Evolutionary conservation across 257 asterid species (phyloP).

Genomic region (Cynanchum wilfordii): DNA sequence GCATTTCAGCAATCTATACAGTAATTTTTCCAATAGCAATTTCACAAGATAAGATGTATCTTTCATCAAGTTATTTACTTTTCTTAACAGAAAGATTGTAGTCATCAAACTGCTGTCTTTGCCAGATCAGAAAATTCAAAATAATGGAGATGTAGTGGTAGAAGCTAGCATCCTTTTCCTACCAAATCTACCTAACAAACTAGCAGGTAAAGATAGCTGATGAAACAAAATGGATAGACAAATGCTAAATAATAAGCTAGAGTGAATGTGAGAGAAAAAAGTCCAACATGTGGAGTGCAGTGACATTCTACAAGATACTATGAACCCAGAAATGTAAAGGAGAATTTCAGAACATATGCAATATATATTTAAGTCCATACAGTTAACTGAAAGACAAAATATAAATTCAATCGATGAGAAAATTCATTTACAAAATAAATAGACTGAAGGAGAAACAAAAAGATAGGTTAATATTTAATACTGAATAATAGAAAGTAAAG

Average conservation of each 20-base stretch:
- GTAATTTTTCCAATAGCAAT: neutral
- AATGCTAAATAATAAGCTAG: no score
- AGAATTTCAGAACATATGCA: neutral
- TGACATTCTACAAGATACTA: neutral
- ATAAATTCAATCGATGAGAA: neutral
- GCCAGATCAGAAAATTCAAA: neutral
- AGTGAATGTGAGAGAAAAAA: neutral
- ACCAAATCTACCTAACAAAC: neutral
- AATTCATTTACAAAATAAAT: neutral
- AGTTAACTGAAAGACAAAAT: neutral
- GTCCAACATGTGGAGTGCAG: neutral
- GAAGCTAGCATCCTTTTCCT: neutral
- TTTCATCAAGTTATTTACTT: neutral
- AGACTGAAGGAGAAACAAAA: neutral
- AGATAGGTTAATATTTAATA: neutral
- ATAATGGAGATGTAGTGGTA: neutral
- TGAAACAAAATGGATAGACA: no score
- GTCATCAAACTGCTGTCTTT: neutral
- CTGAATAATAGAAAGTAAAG: neutral
- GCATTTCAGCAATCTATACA: neutral
- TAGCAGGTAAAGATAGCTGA: neutral
- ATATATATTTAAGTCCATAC: neutral
- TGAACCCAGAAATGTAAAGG: neutral
- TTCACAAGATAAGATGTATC: neutral
- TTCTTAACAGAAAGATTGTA: neutral